phyloP scores from a whole-genome alignment of 257 asterid species.

The Sherardia arvensis region DNA sequence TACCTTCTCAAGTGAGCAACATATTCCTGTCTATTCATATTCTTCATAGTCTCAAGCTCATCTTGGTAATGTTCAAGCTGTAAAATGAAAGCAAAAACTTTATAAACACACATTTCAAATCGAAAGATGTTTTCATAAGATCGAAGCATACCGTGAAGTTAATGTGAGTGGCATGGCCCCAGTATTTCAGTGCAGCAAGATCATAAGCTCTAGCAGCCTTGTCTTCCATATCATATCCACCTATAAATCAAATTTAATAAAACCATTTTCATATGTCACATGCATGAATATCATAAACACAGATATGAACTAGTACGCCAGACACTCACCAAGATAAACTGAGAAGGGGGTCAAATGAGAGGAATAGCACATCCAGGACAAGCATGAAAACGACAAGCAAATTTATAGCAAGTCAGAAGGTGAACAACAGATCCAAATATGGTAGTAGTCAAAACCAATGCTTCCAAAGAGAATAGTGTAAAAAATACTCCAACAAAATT shows the following conservation, averaged over 20 bases:
- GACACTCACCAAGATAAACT: slow-evolving; percentile 84
- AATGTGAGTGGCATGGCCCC: slow-evolving; percentile 87
- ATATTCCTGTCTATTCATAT: slow-evolving; percentile 80
- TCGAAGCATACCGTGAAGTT: slow-evolving; percentile 47
- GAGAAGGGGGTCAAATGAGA: slow-evolving; percentile 15
- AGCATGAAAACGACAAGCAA: slow-evolving; percentile 23
- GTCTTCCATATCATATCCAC: slow-evolving; percentile 95
- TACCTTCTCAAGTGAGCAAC: slow-evolving; percentile 89
- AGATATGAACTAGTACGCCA: not conserved
- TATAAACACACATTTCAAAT: not conserved
- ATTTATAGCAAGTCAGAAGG: slow-evolving; percentile 28
- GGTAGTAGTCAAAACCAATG: slow-evolving; percentile 16
- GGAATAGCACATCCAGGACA: slow-evolving; percentile 31
- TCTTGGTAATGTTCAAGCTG: slow-evolving; percentile 73
- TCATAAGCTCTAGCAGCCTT: slow-evolving; percentile 97
- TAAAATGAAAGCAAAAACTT: not conserved
- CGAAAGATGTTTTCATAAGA: not conserved
- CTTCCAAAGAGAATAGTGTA: slow-evolving; percentile 10
- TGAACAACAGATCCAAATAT: slow-evolving; percentile 10
- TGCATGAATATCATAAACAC: not conserved
- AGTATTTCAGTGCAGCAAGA: slow-evolving; percentile 87
- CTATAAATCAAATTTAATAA: slow-evolving; percentile 19
- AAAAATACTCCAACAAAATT: not conserved
- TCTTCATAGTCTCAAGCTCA: slow-evolving; percentile 82
- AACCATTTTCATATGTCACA: not conserved